These are phyloP conservation scores for Phalaenopsis hybrid DNA, from an alignment of 116 monocot species.

Conservation along the genomic window DNA sequence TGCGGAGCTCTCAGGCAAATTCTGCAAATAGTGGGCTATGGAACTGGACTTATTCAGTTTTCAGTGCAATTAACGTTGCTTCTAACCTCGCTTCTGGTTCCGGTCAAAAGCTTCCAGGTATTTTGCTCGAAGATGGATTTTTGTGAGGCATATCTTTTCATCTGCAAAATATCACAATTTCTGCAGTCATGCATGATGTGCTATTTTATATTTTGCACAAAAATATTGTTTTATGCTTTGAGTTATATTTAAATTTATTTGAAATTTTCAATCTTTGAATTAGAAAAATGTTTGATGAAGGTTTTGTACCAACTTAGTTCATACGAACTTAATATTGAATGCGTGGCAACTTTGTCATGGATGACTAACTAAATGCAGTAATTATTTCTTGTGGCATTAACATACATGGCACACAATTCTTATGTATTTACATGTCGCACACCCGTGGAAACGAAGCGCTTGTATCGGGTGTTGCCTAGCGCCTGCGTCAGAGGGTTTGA, in stretches of 20 bases:
- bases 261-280: neutral
- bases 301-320: neutral
- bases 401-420: too few species aligned
- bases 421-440: too few species aligned
- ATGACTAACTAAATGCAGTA: neutral
- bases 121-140: neutral
- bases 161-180: neutral
- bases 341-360: neutral
- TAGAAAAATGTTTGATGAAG: neutral
- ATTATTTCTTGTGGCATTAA: too few species aligned
- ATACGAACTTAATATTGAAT: neutral
- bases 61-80: constrained; percentile 91
- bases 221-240: neutral
- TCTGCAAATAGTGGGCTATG: constrained; percentile 67
- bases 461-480: too few species aligned
- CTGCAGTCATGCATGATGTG: neutral
- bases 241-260: neutral
- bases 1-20: constrained; percentile 59
- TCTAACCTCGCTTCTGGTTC: constrained; percentile 89
- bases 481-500: too few species aligned
- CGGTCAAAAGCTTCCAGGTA: constrained; percentile 57
- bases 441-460: too few species aligned
- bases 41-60: constrained; percentile 98
- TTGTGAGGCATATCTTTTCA: neutral
- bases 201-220: neutral